Evolutionary conservation across 1,284 basidiomycete genomes (phyloP), one percentile per base, ranked within the genome.

Genomic region (Mycosarcoma mackinlayi): DNA sequence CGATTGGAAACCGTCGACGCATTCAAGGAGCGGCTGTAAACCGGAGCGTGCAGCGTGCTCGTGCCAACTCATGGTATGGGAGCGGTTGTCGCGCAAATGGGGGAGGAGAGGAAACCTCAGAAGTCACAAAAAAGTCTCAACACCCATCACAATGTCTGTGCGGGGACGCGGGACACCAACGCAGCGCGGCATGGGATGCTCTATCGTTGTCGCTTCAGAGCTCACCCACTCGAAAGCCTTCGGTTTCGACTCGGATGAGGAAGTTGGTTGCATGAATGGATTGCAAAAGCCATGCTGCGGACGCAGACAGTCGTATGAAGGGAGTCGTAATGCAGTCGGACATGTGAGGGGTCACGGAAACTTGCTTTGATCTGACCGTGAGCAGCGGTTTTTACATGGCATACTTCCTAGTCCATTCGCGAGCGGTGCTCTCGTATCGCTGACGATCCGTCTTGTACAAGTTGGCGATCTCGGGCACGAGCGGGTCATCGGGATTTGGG

Each of bases 401-500:
- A 48, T 71, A 71, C 77, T 82, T 82, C 40, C 81, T 59, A 30
- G 79, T 81, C 81, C 81, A 82, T 61, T 82, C 80, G 50, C 80
- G 69, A 18, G 80, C 80, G 6, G 80, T 82, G 72, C 73, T 81
- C 69, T 82, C 80, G 63, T 82, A 82, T 37, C 78, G 76, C 33
- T 75, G 68, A 34, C 80, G 63, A 45, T 82, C 80, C 27, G 80
- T 82, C 75, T 81, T 82, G 76, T 79, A 81, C 40, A 81, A 68
- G 69, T 82, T 67, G 46, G 80, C 80, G 44, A 81, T 80, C 65
- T 82, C 80, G 44, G 80, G 80, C 14, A 82, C 80, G 21, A 82
- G 77, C 47, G 80, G 80, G 62, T 82, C 80, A 67, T 82, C 80
- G 51, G 80, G 80, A 73, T 82, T 82, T 50, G 80, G 80, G 70